A percentile compares a stretch with the other conserved stretches of the same genome.
These are phyloP conservation scores for Citropsis articulata DNA, from an alignment of 345 rosid genomes.

Conservation along the genomic window DNA sequence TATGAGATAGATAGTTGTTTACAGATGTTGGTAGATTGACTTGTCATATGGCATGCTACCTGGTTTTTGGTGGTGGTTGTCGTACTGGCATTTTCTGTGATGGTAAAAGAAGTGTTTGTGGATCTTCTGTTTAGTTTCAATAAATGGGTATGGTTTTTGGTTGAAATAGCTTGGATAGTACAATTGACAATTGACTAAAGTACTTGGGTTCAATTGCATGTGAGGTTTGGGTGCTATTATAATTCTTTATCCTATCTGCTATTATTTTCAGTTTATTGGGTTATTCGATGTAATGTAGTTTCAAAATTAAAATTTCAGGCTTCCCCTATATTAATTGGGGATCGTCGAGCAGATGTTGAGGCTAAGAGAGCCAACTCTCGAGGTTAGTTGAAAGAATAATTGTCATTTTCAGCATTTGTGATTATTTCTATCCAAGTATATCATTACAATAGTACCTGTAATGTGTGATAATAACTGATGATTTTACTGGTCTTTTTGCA, in stretches of 20 bases:
- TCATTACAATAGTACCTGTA: not conserved
- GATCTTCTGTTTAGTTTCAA: not conserved
- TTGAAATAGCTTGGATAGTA: not conserved
- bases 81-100: not conserved
- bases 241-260: not conserved
- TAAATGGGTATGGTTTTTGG: not conserved
- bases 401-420: not conserved
- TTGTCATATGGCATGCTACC: not conserved
- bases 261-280: not conserved
- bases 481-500: slow-evolving; percentile 18
- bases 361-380: slow-evolving; percentile 60
- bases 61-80: not conserved
- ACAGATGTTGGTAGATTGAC: too few species aligned
- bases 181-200: not conserved
- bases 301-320: slow-evolving; percentile 41
- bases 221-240: not conserved
- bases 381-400: slow-evolving; percentile 32
- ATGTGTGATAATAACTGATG: not conserved
- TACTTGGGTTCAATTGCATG: not conserved
- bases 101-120: not conserved
- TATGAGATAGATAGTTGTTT: not conserved
- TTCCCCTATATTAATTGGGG: slow-evolving; percentile 49
- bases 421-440: not conserved
- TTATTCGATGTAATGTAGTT: not conserved
- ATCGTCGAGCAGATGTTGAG: slow-evolving; percentile 44